A percentile compares a stretch with the other conserved stretches of the same genome.
phyloP scores from a whole-genome alignment of 768 basidiomycete genomes.

The Hirschioporus abietinus region DNA sequence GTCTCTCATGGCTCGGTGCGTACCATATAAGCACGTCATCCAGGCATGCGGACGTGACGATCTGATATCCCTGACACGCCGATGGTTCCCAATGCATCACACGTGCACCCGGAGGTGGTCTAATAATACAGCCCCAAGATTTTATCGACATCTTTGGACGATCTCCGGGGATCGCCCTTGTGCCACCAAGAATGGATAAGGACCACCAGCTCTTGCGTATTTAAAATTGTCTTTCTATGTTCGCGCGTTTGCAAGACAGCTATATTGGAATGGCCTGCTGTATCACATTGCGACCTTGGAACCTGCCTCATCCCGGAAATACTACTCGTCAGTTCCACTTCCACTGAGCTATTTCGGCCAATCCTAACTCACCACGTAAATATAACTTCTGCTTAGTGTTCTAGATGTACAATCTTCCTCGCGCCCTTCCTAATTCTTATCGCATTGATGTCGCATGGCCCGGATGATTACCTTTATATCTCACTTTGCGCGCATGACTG shows the following conservation, averaged over 20 bases:
- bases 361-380: too few relatives aligned
- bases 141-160: not conserved
- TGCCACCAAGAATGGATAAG: not conserved
- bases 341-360: too few relatives aligned
- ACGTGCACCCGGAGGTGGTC: not conserved
- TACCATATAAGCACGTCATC: not conserved
- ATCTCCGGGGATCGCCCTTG: not conserved
- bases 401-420: too few relatives aligned
- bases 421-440: too few relatives aligned
- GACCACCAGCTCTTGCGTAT: not conserved
- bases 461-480: too few relatives aligned
- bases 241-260: not conserved
- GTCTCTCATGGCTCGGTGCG: not conserved
- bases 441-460: too few relatives aligned
- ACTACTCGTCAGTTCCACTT: too few relatives aligned
- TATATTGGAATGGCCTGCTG: not conserved
- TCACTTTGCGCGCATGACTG: too few relatives aligned
- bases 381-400: too few relatives aligned
- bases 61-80: slow-evolving; percentile 1
- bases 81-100: not conserved
- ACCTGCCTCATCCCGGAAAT: too few relatives aligned
- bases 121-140: not conserved
- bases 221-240: not conserved
- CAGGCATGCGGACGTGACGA: not conserved
- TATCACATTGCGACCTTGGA: not conserved